Conservation (phyloP, 306 rosid genomes). For the Vigna reflexopilosa region DNA sequence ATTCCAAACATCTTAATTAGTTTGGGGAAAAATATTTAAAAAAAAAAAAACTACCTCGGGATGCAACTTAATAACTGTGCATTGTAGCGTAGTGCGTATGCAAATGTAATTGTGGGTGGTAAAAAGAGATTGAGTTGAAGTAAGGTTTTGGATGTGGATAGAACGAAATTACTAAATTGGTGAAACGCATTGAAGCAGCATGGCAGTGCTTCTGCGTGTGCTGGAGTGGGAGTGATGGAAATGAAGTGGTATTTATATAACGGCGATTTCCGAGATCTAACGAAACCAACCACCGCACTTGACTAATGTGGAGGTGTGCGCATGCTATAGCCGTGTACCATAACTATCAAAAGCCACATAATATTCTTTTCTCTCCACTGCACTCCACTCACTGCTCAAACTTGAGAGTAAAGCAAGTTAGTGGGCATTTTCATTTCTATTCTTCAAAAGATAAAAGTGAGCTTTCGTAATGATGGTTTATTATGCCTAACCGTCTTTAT, state of each 20-base stretch:
- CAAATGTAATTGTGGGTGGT: slow-evolving; percentile 31
- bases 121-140: slow-evolving; percentile 29
- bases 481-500: slow-evolving; percentile 25
- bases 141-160: background rate
- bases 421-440: background rate
- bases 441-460: slow-evolving; percentile 19
- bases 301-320: slow-evolving; percentile 5
- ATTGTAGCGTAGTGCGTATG: background rate
- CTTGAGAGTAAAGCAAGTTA: slow-evolving; percentile 35
- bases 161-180: slow-evolving; percentile 32
- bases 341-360: slow-evolving; percentile 1
- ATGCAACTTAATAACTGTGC: slow-evolving; percentile 8
- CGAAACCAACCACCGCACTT: slow-evolving; percentile 49
- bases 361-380: slow-evolving; percentile 29
- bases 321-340: slow-evolving; percentile 32
- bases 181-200: slow-evolving; percentile 31
- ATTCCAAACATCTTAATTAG: background rate
- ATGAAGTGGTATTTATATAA: slow-evolving; percentile 11
- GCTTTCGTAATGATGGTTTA: slow-evolving; percentile 39
- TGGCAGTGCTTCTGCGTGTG: background rate
- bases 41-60: background rate
- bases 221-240: background rate
- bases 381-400: slow-evolving; percentile 34
- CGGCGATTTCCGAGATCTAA: slow-evolving; percentile 49
- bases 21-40: background rate